phyloP scores from a whole-genome alignment of 2,329 filamentous ascomycete genomes.

The Pyrenophora tritici-repentis region DNA sequence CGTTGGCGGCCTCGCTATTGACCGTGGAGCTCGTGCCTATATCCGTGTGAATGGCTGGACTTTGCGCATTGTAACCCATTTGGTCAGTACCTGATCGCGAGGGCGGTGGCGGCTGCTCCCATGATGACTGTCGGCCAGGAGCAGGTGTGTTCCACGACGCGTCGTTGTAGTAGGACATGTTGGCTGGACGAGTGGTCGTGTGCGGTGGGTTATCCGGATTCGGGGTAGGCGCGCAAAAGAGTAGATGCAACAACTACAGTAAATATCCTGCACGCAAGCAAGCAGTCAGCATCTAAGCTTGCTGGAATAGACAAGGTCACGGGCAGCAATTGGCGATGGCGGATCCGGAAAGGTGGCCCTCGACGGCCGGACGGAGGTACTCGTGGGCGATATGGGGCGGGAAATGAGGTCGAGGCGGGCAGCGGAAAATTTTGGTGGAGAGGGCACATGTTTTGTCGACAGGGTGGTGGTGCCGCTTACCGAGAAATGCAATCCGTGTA shows the following conservation, averaged over 20 bases:
- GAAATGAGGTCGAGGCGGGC: constrained; percentile 34
- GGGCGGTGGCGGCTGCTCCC: constrained; percentile 74
- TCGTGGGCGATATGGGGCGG: constrained; percentile 31
- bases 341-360: constrained; percentile 10
- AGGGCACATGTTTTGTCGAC: constrained; percentile 31
- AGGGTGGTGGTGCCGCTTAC: constrained; percentile 39
- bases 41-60: constrained; percentile 38
- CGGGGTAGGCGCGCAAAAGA: constrained; percentile 19
- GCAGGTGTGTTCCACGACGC: constrained; percentile 65
- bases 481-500: constrained; percentile 27
- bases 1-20: constrained; percentile 70
- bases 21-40: constrained; percentile 74
- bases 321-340: constrained; percentile 19
- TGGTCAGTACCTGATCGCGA: constrained; percentile 69
- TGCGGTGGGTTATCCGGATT: constrained; percentile 10
- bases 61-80: constrained; percentile 17
- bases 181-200: constrained; percentile 7
- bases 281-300: constrained; percentile 18
- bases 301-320: background rate
- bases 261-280: constrained; percentile 14
- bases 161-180: constrained; percentile 73
- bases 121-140: constrained; percentile 67
- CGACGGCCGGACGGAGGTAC: constrained; percentile 20
- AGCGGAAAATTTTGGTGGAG: constrained; percentile 44
- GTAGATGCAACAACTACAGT: constrained; percentile 5